These are phyloP conservation scores for Toxoplasma gondii DNA, from an alignment of 169 alveolate species.

Conservation along the genomic window DNA sequence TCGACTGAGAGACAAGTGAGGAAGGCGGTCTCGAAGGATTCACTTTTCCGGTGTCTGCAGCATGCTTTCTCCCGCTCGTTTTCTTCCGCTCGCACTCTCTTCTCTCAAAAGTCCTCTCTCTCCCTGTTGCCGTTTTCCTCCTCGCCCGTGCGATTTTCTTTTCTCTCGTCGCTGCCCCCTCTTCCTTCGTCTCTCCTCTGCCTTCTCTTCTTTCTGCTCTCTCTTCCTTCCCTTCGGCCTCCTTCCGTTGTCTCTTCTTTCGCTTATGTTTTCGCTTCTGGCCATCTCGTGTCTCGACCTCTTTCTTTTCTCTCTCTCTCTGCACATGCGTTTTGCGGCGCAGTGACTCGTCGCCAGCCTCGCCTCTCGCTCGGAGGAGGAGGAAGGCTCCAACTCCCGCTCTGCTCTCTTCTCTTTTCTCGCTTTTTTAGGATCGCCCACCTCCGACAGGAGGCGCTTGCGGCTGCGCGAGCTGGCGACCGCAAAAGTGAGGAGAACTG, in stretches of 20 bases:
- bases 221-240: not conserved
- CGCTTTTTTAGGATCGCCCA: not conserved
- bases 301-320: too few species aligned
- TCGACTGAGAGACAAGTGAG: not conserved
- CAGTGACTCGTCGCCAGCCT: too few species aligned
- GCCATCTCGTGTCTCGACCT: too few species aligned
- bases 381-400: not conserved
- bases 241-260: not conserved
- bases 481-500: not conserved
- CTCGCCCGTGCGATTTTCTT: too few species aligned
- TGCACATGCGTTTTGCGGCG: too few species aligned
- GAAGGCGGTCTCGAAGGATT: not conserved
- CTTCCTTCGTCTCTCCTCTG: not conserved
- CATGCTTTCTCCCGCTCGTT: not conserved
- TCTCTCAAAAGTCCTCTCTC: not conserved
- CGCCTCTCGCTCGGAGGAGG: too few species aligned
- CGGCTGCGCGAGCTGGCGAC: not conserved
- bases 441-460: not conserved
- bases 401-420: not conserved
- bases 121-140: not conserved
- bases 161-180: too few species aligned
- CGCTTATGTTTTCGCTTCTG: not conserved
- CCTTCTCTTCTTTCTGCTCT: not conserved
- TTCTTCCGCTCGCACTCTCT: not conserved
- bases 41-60: not conserved